Evolutionary conservation across 2,329 filamentous ascomycete genomes (phyloP), one percentile per base, ranked within the genome.

Genomic region (Beauveria brongniartii): DNA sequence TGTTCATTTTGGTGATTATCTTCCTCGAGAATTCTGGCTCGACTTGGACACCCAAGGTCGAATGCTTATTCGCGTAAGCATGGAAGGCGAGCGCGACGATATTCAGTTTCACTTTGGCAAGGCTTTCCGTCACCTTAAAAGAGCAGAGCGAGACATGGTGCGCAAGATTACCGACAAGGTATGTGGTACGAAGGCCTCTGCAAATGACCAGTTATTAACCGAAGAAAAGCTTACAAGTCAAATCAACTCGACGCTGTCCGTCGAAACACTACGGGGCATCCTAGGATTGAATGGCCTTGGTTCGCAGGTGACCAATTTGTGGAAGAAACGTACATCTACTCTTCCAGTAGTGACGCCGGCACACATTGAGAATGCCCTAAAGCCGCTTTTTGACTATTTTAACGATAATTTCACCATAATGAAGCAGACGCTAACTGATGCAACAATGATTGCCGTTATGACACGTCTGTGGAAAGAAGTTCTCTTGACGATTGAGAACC

Each of bases 51-150:
- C 93, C 0, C 94, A 99, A 73, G 94, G 94, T 8, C 84, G 93
- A 55, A 75, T 99, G 37, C 76, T 99, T 61, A 83, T 99, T 57
- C 85, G 93, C 64, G 92, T 99, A 57, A 97, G 92, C 71, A 99
- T 99, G 94, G 94, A 99, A 76, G 94, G 94, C 56, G 94, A 99
- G 75, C 85, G 94, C 64, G 94, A 99, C 71, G 94, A 99, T 71
- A 99, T 99, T 62, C 91, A 97, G 69, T 99, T 99, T 74, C 93
- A 97, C 70, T 97, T 97, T 74, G 94, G 92, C 68, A 97, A 97
- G 75, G 90, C 94, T 28, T 99, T 99, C 78, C 85, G 94, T 52
- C 91, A 93, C 63, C 80, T 99, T 67, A 97, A 97, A 80, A 86
- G 94, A 66, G 96, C 93, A 0, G 93, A 99, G 76, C 85, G 93